Percentiles rank a stretch among this genome's conserved stretches.
These are phyloP conservation scores for Rauvolfia tetraphylla DNA, from an alignment of 257 asterid genomes.

Conservation along the genomic window DNA sequence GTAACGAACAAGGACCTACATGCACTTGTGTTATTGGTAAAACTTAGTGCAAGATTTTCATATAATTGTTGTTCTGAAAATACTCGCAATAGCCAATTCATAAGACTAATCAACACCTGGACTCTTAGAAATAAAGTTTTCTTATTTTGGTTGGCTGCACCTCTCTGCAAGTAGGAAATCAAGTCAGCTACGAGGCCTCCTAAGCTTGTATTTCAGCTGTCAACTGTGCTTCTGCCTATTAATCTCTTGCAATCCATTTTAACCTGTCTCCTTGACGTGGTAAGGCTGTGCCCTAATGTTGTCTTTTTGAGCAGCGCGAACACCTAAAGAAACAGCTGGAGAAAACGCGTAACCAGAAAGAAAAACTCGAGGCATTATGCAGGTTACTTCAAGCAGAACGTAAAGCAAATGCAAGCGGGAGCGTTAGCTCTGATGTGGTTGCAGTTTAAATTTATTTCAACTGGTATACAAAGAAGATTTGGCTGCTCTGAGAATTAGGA, in stretches of 20 bases:
- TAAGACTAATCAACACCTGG: conserved; percentile 2
- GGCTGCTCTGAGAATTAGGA: conserved; percentile 16
- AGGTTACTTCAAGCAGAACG: conserved; percentile 96
- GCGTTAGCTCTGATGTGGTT: conserved; percentile 39
- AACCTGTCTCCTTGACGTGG: background rate
- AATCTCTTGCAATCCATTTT: background rate
- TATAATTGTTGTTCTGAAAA: background rate
- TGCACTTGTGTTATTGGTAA: background rate
- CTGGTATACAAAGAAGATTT: conserved; percentile 11
- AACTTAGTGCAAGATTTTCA: background rate
- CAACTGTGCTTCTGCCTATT: background rate
- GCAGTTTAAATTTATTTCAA: conserved; percentile 24
- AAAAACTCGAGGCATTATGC: conserved; percentile 83
- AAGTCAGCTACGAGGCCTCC: background rate
- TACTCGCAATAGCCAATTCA: background rate
- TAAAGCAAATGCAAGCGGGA: conserved; percentile 44
- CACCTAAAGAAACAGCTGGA: conserved; percentile 88
- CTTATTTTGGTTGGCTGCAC: background rate
- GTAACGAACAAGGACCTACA: background rate
- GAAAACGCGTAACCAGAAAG: conserved; percentile 77
- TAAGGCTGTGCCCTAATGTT: background rate
- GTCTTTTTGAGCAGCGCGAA: conserved; percentile 55
- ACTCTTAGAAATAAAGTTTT: background rate
- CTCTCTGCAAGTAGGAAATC: background rate
- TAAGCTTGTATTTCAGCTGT: background rate